Conservation (phyloP, 2,329 filamentous ascomycete species). For the Claviceps spartinae region DNA sequence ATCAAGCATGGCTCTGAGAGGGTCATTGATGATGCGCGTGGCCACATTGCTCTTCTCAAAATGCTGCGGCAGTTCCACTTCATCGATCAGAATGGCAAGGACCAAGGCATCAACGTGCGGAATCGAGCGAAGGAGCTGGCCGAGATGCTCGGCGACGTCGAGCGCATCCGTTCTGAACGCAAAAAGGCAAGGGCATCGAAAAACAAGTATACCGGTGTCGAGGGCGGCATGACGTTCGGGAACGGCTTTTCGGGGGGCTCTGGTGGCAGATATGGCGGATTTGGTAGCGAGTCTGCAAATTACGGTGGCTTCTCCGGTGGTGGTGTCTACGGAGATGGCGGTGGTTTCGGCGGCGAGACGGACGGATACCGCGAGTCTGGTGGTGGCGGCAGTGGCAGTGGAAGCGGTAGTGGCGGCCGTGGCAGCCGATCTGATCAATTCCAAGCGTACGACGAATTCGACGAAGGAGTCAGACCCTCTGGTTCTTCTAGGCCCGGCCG, state of each 20-base stretch:
- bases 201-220: constrained; percentile 91
- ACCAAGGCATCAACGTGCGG: constrained; percentile 93
- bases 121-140: constrained; percentile 93
- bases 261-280: constrained; percentile 65
- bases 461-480: constrained; percentile 49
- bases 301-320: constrained; percentile 55
- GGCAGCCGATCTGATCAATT: constrained; percentile 55
- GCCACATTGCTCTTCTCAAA: constrained; percentile 87
- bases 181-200: constrained; percentile 87
- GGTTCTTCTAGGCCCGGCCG: constrained; percentile 30
- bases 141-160: constrained; percentile 85
- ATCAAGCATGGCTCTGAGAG: constrained; percentile 97
- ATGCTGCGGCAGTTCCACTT: constrained; percentile 98
- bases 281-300: constrained; percentile 72
- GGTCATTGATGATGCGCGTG: constrained; percentile 91
- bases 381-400: constrained; percentile 63
- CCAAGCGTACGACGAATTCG: constrained; percentile 94
- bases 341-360: constrained; percentile 59
- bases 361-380: constrained; percentile 83
- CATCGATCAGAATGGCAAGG: constrained; percentile 92
- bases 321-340: constrained; percentile 87
- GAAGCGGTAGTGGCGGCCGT: constrained; percentile 37
- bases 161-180: constrained; percentile 64
- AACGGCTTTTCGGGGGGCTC: constrained; percentile 33
- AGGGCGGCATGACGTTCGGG: constrained; percentile 58